Percentiles rank a stretch among this genome's conserved stretches.
These are phyloP conservation scores for Coix lacrymajobi DNA, from an alignment of 176 grass and related monocot species.

Conservation along the genomic window DNA sequence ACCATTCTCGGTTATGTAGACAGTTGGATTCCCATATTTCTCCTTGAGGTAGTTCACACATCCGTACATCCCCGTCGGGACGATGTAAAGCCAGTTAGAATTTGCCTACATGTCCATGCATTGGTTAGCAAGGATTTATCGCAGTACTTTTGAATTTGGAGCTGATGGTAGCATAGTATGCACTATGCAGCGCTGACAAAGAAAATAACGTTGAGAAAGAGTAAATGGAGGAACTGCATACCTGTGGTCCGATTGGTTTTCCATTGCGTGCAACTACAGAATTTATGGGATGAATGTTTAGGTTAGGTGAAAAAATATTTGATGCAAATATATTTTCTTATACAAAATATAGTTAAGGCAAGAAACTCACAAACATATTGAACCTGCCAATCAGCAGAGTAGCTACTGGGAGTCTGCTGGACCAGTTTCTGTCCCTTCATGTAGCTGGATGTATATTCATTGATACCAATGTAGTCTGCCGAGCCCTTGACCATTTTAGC, in stretches of 20 bases:
- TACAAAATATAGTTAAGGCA: background rate
- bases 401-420: constrained; percentile 44
- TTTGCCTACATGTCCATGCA: constrained; percentile 43
- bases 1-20: constrained; percentile 87
- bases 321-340: background rate
- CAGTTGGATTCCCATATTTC: constrained; percentile 57
- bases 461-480: constrained; percentile 82
- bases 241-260: constrained; percentile 67
- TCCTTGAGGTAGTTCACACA: constrained; percentile 83
- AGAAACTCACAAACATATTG: constrained; percentile 42
- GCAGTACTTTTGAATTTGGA: background rate
- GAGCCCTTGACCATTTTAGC: constrained; percentile 80
- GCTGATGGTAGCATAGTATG: background rate
- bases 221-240: constrained; percentile 15
- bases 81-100: constrained; percentile 88
- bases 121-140: background rate
- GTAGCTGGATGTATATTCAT: constrained; percentile 82
- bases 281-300: background rate
- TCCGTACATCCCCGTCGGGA: constrained; percentile 69
- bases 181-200: background rate
- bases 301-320: background rate
- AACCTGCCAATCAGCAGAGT: constrained; percentile 77
- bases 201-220: background rate
- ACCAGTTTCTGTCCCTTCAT: constrained; percentile 40
- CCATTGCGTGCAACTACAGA: constrained; percentile 55